Base-by-base conservation (phyloP, 2,329 filamentous ascomycete genomes). In the Alternaria longipes region DNA sequence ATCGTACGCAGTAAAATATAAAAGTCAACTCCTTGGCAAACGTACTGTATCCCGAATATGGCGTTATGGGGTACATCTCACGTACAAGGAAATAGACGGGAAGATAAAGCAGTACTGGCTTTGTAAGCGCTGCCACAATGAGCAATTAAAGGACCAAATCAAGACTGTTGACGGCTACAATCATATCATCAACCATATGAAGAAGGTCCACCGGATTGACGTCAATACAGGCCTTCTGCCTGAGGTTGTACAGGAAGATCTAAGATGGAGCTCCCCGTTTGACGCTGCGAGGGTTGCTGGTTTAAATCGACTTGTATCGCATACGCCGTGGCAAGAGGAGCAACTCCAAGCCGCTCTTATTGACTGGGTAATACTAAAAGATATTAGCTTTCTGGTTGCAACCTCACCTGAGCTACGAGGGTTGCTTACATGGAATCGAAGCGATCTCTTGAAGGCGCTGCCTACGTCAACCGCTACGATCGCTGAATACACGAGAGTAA, bases 301-400 rank as follows among this genome's bases (percentile, higher is more conserved):
- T 8, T 46, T 18, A n/a, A 46, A 46, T 30, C 4, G n/a, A 8
- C 22, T 46, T 4, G 12, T 46, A 46, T 46, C n/a, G 7, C 14
- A 46, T 46, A 46, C 24, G 24, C 42, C 9, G 9, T 44, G 16
- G 41, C 8, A 44, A 44, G 41, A 44, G 22, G 41, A 44, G 20
- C 8, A 44, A 16, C 42, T 46, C 8, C 6, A 46, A 8, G 22
- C 24, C n/a, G 22, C 42, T 9, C 42, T 46, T 18, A 46, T 46
- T 46, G n/a, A 46, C 42, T 46, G n/a, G 9, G 42, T 46, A 46
- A 46, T 46, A 46, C 42, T 46, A 30, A 26, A 46, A 22, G 22
- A 46, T 30, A 30, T 46, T 6, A 46, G 42, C 42, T 46, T 46
- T 46, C 9, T 7, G 5, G 22, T 46, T n/a, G 24, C 24, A 46